Evolutionary conservation across 2,329 filamentous ascomycete genomes (phyloP), one percentile per base, ranked within the genome.

Genomic region (Paecilomyces dactylethromorphus): DNA sequence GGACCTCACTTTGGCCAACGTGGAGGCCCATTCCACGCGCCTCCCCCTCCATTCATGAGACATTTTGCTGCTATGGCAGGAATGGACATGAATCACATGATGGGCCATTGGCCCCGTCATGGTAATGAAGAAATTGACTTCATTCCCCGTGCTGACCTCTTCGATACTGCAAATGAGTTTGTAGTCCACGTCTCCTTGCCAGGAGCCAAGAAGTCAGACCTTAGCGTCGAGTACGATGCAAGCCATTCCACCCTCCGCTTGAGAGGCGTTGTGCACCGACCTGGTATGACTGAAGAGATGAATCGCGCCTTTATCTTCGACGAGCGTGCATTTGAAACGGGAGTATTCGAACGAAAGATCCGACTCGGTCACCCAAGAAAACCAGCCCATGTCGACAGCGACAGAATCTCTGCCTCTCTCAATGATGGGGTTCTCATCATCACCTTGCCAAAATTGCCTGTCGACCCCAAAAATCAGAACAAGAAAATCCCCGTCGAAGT

Each of bases 341-440:
- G 91, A 24, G 79, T 87, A 21, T 94, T 95, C 66, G 86, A 91
- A 74, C 81, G 89, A 59, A 85, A 83, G 66, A 78, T 95, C 54
- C 80, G 81, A 29, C 78, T 95, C 26, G 52, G 82, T 72, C 51
- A 69, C 57, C 13, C 77, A 56, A 77, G 78, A 8, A 80, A 80
- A 31, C 83, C 84, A 31, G 85, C 86, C 7, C 80, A 82, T 62
- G 78, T 94, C 15, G 87, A 92, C 66, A 83, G 80, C 1, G 82
- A 87, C 54, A 79, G 75, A 24, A 93, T 94, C 68, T 82, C 80
- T 2, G 90, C 90, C 2, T 91, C 86, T 76, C 81, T 95, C 75
- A 88, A 91, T 72, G 88, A 94, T 69, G 91, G 91, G 4, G 78
- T 95, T 1, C 73, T 95, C 64, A 79, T 87, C 35, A 81, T 95